Conservation (phyloP, 2,329 filamentous ascomycete genomes). For the Ceratocystis ficicola region DNA sequence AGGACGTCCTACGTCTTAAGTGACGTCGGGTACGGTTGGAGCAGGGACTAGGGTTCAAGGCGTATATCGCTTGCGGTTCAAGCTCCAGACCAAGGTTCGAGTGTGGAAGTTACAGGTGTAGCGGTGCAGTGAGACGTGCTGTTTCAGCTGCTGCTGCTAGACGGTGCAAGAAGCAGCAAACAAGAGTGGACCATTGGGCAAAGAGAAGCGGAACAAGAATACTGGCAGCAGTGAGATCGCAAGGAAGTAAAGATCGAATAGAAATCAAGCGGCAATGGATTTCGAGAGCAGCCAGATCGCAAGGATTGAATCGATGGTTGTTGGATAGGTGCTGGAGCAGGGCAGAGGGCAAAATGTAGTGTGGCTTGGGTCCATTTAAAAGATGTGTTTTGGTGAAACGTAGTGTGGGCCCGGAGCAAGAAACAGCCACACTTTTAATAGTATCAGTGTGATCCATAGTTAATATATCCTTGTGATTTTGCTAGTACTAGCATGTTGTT, state of each 20-base stretch:
- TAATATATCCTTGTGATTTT: too few species aligned
- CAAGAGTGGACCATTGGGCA: constrained; percentile 13
- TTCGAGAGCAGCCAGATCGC: background rate
- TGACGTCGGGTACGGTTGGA: background rate
- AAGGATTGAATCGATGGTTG: background rate
- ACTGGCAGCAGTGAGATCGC: background rate
- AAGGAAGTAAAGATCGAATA: background rate
- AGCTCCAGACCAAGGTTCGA: background rate
- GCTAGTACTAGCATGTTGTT: too few species aligned
- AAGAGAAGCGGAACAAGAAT: background rate
- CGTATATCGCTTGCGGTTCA: background rate
- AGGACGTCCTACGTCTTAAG: background rate
- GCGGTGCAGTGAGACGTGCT: constrained; percentile 1
- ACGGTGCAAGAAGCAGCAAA: constrained; percentile 15
- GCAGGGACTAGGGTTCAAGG: too few species aligned
- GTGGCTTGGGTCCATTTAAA: too few species aligned
- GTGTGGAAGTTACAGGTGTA: background rate
- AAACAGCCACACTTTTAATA: too few species aligned
- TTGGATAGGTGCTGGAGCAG: too few species aligned
- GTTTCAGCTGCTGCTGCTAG: constrained; percentile 11
- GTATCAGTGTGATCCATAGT: too few species aligned
- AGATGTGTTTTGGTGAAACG: too few species aligned
- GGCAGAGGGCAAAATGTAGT: too few species aligned
- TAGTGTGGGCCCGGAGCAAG: too few species aligned
- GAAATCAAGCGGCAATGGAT: background rate